These are phyloP conservation scores for Pseudogymnoascus sp. DNA, from an alignment of 2,329 filamentous ascomycete genomes.

Conservation along the genomic window DNA sequence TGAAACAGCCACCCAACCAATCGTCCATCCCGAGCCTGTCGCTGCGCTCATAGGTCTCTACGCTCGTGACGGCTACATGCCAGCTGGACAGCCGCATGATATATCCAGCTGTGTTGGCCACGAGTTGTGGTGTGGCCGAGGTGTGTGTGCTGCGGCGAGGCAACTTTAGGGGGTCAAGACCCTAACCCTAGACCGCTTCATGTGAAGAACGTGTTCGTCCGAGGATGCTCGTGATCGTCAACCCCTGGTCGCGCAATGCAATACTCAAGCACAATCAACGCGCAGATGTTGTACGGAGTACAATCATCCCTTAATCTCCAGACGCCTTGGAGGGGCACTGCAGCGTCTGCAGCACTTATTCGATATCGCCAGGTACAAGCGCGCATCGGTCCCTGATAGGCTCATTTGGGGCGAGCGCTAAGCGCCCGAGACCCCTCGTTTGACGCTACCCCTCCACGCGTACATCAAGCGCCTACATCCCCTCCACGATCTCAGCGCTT, in stretches of 20 bases:
- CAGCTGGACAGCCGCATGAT: conserved; percentile 5
- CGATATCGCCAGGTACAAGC: conserved; percentile 2
- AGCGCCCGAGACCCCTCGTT: neutral
- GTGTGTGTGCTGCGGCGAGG: conserved; percentile 3
- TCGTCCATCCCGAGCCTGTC: neutral
- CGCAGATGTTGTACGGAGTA: neutral
- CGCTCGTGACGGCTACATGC: neutral
- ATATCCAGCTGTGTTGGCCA: conserved; percentile 2
- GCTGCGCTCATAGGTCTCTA: neutral
- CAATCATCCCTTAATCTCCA: conserved; percentile 1
- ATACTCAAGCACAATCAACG: neutral
- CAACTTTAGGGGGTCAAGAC: neutral
- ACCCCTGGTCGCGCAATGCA: neutral
- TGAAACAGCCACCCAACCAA: conserved; percentile 5
- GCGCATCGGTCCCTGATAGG: neutral
- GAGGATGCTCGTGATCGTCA: neutral
- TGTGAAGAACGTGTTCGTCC: conserved; percentile 1
- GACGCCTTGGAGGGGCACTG: neutral
- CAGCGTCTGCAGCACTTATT: neutral
- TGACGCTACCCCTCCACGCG: neutral
- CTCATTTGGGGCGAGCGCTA: neutral
- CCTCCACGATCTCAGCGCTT: neutral
- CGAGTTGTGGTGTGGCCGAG: neutral
- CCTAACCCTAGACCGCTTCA: neutral
- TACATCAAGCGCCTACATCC: neutral